Percentiles rank a stretch among this genome's conserved stretches.
phyloP scores from a whole-genome alignment of 305 asterid genomes.

The Solanum hybrid region DNA sequence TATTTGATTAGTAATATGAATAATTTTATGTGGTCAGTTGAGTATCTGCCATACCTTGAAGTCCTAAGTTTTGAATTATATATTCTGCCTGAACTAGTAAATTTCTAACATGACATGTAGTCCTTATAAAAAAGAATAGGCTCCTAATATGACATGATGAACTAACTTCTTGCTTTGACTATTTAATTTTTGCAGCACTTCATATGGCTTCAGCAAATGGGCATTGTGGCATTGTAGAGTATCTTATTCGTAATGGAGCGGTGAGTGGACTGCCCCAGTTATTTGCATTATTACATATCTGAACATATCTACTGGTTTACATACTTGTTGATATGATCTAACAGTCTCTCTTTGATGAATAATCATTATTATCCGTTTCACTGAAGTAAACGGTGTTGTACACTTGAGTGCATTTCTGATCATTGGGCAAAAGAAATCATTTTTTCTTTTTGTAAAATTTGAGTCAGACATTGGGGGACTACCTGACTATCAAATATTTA shows the following conservation, averaged over 20 bases:
- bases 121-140: background rate
- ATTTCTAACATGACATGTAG: background rate
- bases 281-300: background rate
- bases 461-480: background rate
- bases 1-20: background rate
- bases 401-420: background rate
- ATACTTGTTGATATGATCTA: background rate
- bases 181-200: slow-evolving; percentile 46
- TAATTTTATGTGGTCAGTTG: background rate
- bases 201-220: slow-evolving; percentile 99
- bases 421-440: background rate
- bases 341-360: background rate
- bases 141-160: background rate
- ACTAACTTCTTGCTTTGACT: slow-evolving; percentile 2
- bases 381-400: background rate
- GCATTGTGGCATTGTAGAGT: slow-evolving; percentile 50
- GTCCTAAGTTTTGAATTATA: background rate
- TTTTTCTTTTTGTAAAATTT: background rate
- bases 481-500: background rate
- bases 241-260: slow-evolving; percentile 64
- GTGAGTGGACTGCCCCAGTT: slow-evolving; percentile 28
- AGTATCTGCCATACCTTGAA: background rate
- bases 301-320: background rate
- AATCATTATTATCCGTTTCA: background rate
- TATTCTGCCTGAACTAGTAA: background rate